Base-by-base conservation (phyloP, 164 flowering plant species). In the Annona squamosa region DNA sequence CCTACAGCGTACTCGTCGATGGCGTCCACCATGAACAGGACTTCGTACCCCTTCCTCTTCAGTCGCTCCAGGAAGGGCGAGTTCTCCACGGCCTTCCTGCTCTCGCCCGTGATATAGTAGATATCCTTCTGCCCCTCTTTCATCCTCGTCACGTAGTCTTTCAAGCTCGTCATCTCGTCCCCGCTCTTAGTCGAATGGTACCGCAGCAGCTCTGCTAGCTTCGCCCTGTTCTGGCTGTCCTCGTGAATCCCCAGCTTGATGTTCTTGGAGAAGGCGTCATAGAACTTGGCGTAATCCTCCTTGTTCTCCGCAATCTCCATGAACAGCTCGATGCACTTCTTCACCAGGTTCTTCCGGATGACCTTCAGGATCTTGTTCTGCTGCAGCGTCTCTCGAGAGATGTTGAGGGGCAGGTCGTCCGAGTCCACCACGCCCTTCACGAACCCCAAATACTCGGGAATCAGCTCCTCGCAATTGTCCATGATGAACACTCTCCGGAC, bases 281-380 rank as follows among this genome's bases (percentile, higher is more conserved):
- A 87, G 77, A 89, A 89, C 77, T 89, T 89, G 71, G 45, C 65
- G 47, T 89, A 87, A 47, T 87, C 88, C 56, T 87, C 88, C 47
- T 86, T 87, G 77, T 87, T 87, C 81, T 85, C 87, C 1, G 87
- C 85, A 63, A 87, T 87, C 74, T 84, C 91, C 42, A 65, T 68
- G 83, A 89, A 89, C 82, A 87, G 77, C 77, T 87, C 93, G 47
- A 89, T 78, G 81, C 93, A 89, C 42, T 89, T 89, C 89, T 89
- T 89, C 70, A 89, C 88, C 47, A 89, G 73, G 46, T 89, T 87
- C 87, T 87, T 88, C 73, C 90, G 74, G 76, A 87, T 86, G 18
- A 85, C 89, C 82, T 86, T 86, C 5, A 88, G 83, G 65, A 88
- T 88, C 83, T 86, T 86, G 85, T 88, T 88, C 72, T 86, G 89